Percentiles rank a stretch among this genome's conserved stretches.
phyloP scores from a whole-genome alignment of 768 basidiomycete species.

The Cystobasidium ongulense region DNA sequence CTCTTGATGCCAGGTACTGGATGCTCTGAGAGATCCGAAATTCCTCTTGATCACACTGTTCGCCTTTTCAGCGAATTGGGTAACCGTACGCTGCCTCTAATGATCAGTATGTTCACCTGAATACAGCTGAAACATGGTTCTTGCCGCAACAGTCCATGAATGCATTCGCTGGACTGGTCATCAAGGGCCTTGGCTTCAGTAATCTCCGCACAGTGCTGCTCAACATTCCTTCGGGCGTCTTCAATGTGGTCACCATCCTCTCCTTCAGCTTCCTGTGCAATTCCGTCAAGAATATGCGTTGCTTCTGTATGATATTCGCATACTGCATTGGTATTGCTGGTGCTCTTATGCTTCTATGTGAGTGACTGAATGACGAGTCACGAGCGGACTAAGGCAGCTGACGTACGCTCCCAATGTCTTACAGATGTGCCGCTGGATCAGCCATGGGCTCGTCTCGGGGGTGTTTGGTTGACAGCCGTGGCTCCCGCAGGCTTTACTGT shows the following conservation, averaged over 20 bases:
- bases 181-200: not conserved
- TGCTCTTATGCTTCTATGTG: not conserved
- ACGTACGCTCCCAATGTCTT: too few relatives aligned
- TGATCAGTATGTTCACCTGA: too few relatives aligned
- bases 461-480: not conserved
- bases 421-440: not conserved
- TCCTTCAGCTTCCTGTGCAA: not conserved
- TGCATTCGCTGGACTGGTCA: not conserved
- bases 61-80: not conserved
- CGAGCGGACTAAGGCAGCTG: not conserved
- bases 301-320: not conserved
- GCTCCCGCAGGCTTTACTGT: not conserved
- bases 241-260: not conserved
- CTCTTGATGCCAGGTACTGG: not conserved
- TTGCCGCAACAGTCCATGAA: not conserved
- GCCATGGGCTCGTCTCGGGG: not conserved
- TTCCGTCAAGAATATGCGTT: not conserved
- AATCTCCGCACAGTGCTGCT: not conserved
- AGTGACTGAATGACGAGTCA: not conserved
- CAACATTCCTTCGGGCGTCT: not conserved
- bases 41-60: not conserved
- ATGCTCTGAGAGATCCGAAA: not conserved
- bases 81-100: not conserved
- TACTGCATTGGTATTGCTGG: not conserved
- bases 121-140: not conserved